Base-by-base conservation (phyloP, 1,284 basidiomycete species). In the Somion occarium region DNA sequence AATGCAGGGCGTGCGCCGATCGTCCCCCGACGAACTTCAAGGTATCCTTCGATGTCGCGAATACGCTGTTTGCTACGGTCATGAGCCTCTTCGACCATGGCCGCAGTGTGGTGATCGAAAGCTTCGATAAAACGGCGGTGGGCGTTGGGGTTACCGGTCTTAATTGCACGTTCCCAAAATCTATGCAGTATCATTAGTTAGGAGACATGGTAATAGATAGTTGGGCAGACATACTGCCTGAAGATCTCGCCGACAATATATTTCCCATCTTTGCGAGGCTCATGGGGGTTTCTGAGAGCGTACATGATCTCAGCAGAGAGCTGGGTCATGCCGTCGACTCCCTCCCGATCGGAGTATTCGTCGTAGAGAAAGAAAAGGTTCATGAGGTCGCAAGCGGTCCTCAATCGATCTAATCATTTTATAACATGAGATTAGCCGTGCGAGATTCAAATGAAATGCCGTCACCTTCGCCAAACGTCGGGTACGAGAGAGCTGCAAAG, bases 291-390 rank as follows among this genome's bases (percentile, higher is more conserved):
- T 19, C 50, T 38, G 15, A 66, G 38, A 11, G 60, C 62, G 45
- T 64, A 56, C 56, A 66, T 60, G 46, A 58, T 52, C 23, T 58
- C 50, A 22, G 61, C 55, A 1, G 53, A 57, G 3, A 61, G 23
- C 22, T 27, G 22, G 18, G 39, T 43, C 5, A 51, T 53, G 2
- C 19, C 46, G 19, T 42, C 20, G 13, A 44, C 54, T 46, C 56
- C 51, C 27, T 49, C 38, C 1, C 46, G 44, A 41, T 66, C 62
- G 2, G 61, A 61, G 37, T 56, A 48, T 13, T 67, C 60, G 54
- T 64, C 64, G 46, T 61, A 48, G n/a, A 61, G 51, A 50, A 62
- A 62, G 51, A 61, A 60, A 11, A 59, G 15, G 46, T 59, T 56
- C 57, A 61, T 61, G 34, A 61, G n/a, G 38, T 62, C 62, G 41